Evolutionary conservation across 2,329 filamentous ascomycete species (phyloP).

Genomic region (Cordyceps cicadae): DNA sequence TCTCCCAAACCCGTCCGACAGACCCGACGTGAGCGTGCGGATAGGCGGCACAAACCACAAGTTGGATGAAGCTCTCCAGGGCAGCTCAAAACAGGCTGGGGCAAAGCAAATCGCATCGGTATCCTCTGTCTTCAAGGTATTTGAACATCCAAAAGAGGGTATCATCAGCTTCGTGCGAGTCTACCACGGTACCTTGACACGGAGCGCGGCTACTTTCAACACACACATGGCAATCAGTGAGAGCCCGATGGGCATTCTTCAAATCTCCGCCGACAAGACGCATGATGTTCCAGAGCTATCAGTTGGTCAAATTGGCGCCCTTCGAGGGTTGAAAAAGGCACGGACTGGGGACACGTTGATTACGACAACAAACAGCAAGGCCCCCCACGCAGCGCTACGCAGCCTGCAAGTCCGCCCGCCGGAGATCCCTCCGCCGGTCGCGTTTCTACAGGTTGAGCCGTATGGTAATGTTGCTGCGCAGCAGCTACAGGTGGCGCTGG

Average conservation of each 20-base stretch:
- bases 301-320: slow-evolving; percentile 87
- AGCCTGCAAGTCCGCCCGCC: slow-evolving; percentile 80
- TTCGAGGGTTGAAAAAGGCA: slow-evolving; percentile 83
- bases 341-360: slow-evolving; percentile 90
- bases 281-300: slow-evolving; percentile 74
- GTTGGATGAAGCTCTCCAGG: slow-evolving; percentile 30
- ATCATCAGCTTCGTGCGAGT: slow-evolving; percentile 87
- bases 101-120: slow-evolving; percentile 34
- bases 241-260: slow-evolving; percentile 69
- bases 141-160: slow-evolving; percentile 76
- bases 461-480: slow-evolving; percentile 72
- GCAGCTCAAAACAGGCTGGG: slow-evolving; percentile 28
- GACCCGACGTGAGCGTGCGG: slow-evolving; percentile 70
- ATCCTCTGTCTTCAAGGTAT: slow-evolving; percentile 85
- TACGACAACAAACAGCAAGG: slow-evolving; percentile 54
- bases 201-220: slow-evolving; percentile 74
- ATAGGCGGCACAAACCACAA: slow-evolving; percentile 46
- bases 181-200: slow-evolving; percentile 73
- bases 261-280: slow-evolving; percentile 83
- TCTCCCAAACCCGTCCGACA: slow-evolving; percentile 72
- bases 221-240: slow-evolving; percentile 76
- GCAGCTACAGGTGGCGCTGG: slow-evolving; percentile 65
- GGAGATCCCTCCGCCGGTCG: slow-evolving; percentile 83
- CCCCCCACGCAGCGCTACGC: slow-evolving; percentile 60
- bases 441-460: slow-evolving; percentile 88